Evolutionary conservation across 202 grass and related monocot species (phyloP), one percentile per base, ranked within the genome.

Genomic region (Brachypodium distachyon): DNA sequence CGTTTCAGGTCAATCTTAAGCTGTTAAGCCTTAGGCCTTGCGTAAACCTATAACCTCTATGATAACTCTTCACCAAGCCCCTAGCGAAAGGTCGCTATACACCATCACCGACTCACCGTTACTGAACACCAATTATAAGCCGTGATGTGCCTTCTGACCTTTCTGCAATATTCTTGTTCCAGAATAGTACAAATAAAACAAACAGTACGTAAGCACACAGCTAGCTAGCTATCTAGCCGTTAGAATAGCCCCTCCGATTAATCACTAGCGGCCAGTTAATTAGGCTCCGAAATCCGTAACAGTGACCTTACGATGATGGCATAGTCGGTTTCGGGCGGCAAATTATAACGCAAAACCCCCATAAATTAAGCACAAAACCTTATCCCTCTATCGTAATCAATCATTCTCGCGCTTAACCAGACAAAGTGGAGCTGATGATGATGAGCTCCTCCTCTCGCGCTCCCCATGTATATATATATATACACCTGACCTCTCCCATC

Each of bases 281-380:
- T 84, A 12, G 75, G 11, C 48, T 77, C 3, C 36, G 34, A 40
- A 58, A 72, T n/a, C n/a, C n/a, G n/a, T n/a, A n/a, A n/a, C n/a
- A n/a, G 46, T 89, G 89, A 75, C 79, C 36, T 83, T 68, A 81
- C 66, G 43, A 77, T 90, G 85, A 86, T 56, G 59, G 61, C 5
- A 78, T 70, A 89, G 90, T 91, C 88, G 83, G 90, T 85, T 73
- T 29, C 61, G 87, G 93, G 65, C 88, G 93, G 93, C 90, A 83
- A 85, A 89, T 77, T 91, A 90, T 84, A 88, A 70, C 42, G 41
- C 26, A 42, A 64, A 70, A 61, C 74, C 56, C 2, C 27, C 78
- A 25, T 34, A 69, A 48, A 48, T 46, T 48, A 75, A 29, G 76
- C 63, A 80, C 14, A 76, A 64, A 77, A 58, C 63, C 81, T 81